Base-by-base conservation (phyloP, 768 basidiomycete genomes). In the Pleurotus sapidus region DNA sequence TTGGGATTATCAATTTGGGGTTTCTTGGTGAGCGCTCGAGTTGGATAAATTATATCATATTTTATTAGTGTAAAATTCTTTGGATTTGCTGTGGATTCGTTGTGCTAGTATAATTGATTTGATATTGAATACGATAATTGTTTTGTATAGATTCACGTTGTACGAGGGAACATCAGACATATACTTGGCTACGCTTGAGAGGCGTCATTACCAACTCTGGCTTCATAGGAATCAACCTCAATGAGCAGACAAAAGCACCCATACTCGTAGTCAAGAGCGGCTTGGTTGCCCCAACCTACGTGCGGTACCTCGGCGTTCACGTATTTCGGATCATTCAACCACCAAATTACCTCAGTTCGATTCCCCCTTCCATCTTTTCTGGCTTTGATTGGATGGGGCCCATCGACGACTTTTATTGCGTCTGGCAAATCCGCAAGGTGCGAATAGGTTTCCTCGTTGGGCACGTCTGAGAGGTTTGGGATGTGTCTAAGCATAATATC, bases 1-100 rank as follows among this genome's bases (percentile, higher is more conserved):
- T 72, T 82, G 15, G 65, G 72, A 49, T 69, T 85, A 58, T 81
- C 84, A 66, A 73, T 25, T 82, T 82, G 77, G 83, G 79, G 24
- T 75, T 82, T 59, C 58, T 61, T 55, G 64, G 68, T 57, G 5
- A 48, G 45, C 23, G 38, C 51, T 11, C 42, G n/a, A 15, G n/a
- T 17, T 45, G 42, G 42, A 34, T 34, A 34, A 34, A 0, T 34
- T 34, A 34, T 34, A 3, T 2, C 3, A 34, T 34, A 34, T 34
- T 34, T 34, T 34, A 34, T 34, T 11, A 34, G 30, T 34, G 30
- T 30, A 30, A 30, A 11, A 34, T 34, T 34, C 30, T 34, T 34
- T 34, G 30, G 9, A 34, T 34, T 34, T 11, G 30, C 3, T 9
- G 1, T 30, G 30, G 8, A 30, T 30, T 3, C 30, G 8, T 11